Percentiles rank a stretch among this genome's conserved stretches.
These are phyloP conservation scores for Alternaria gansuensis DNA, from an alignment of 2,329 filamentous ascomycete genomes.

Conservation along the genomic window DNA sequence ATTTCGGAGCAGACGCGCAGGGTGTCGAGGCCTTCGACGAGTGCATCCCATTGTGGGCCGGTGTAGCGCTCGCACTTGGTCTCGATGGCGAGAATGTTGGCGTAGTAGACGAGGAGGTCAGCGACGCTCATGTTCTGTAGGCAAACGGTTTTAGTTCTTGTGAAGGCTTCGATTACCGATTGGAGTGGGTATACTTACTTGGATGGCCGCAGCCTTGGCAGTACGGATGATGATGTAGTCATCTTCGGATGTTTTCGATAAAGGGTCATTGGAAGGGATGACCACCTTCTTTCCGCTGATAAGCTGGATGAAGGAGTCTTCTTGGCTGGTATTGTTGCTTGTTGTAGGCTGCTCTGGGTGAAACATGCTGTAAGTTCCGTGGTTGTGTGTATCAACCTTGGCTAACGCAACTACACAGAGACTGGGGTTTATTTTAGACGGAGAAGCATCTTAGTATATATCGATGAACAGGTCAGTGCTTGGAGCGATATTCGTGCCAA, in stretches of 20 bases:
- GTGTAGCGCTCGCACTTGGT: not conserved
- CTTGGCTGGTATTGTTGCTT: not conserved
- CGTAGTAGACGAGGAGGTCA: not conserved
- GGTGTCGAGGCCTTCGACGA: not conserved
- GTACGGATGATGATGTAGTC: not conserved
- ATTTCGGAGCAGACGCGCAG: not conserved
- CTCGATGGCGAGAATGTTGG: not conserved
- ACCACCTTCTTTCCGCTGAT: not conserved
- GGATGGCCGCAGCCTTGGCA: not conserved
- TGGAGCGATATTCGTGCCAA: not conserved
- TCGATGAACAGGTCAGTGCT: not conserved
- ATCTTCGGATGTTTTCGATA: no score
- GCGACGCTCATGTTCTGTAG: not conserved
- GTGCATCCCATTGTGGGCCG: not conserved
- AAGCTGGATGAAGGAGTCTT: not conserved
- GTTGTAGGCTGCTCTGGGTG: not conserved
- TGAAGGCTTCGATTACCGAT: not conserved
- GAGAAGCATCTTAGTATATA: not conserved
- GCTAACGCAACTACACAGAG: not conserved
- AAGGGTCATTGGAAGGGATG: not conserved
- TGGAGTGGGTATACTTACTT: not conserved
- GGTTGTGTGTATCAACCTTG: not conserved
- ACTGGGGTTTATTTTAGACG: not conserved
- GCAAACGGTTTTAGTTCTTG: not conserved
- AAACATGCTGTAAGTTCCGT: not conserved